These are phyloP conservation scores for Grifola frondosa DNA, from an alignment of 1,284 basidiomycete species.

Conservation along the genomic window DNA sequence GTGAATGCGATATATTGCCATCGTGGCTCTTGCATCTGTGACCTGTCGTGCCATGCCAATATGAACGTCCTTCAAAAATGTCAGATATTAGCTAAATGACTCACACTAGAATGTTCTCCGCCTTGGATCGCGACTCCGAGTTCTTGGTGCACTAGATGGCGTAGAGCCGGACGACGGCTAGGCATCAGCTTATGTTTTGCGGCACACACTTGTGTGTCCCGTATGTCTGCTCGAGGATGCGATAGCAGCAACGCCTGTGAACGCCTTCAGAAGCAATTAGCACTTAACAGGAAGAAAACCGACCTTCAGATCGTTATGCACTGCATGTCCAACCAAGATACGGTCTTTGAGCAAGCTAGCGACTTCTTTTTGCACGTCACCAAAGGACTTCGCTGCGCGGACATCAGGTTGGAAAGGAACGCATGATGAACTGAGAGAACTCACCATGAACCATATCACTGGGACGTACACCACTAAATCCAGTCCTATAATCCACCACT, in stretches of 20 bases:
- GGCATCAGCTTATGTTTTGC: slow-evolving; percentile 58
- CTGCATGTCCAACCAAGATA: slow-evolving; percentile 91
- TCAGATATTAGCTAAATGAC: slow-evolving; percentile 18
- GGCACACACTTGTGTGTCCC: slow-evolving; percentile 83
- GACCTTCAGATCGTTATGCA: slow-evolving; percentile 90
- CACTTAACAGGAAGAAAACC: slow-evolving; percentile 11
- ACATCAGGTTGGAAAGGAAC: background rate
- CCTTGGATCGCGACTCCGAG: slow-evolving; percentile 84
- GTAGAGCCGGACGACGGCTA: slow-evolving; percentile 70
- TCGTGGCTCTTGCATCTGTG: slow-evolving; percentile 91
- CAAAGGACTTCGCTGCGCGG: slow-evolving; percentile 72
- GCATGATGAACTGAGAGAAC: slow-evolving; percentile 14
- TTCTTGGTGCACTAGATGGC: slow-evolving; percentile 81
- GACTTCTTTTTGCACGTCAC: slow-evolving; percentile 79
- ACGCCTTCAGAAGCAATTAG: background rate
- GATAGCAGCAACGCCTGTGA: slow-evolving; percentile 83
- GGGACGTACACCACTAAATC: slow-evolving; percentile 85
- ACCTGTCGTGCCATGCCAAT: slow-evolving; percentile 49
- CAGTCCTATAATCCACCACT: slow-evolving; percentile 93
- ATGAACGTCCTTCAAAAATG: background rate
- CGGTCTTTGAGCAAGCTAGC: slow-evolving; percentile 78
- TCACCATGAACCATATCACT: slow-evolving; percentile 72
- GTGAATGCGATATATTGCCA: slow-evolving; percentile 92
- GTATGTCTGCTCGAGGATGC: slow-evolving; percentile 75
- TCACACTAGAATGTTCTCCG: slow-evolving; percentile 86